Percentiles rank a stretch among this genome's conserved stretches.
Evolutionary conservation across 2,329 filamentous ascomycete genomes (phyloP).

Genomic region (Ophiostoma angusticollis): DNA sequence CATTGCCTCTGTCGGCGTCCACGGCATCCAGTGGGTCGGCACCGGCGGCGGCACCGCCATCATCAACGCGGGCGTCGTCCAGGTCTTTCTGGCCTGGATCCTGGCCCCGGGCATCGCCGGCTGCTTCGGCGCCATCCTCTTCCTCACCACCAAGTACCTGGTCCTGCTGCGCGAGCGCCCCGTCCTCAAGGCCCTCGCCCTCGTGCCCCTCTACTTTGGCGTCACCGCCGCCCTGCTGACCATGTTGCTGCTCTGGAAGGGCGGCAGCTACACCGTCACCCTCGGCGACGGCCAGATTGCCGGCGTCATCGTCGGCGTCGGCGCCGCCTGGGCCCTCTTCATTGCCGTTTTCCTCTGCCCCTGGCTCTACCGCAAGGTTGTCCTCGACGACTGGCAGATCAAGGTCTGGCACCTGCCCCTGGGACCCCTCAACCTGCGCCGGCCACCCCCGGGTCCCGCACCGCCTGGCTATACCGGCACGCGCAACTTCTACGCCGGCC

Average conservation of each 20-base stretch:
- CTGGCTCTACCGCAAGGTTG: conserved; percentile 44
- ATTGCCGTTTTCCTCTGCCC: conserved; percentile 42
- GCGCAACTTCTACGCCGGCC: conserved; percentile 43
- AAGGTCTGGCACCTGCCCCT: conserved; percentile 39
- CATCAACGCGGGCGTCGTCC: conserved; percentile 38
- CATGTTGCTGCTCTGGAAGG: conserved; percentile 50
- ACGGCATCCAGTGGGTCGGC: conserved; percentile 41
- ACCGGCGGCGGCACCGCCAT: conserved; percentile 23
- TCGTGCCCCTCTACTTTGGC: conserved; percentile 44
- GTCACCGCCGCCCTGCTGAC: conserved; percentile 40
- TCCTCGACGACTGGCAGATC: conserved; percentile 49
- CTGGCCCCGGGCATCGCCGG: conserved; percentile 45
- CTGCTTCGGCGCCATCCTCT: conserved; percentile 39
- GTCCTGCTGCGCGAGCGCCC: conserved; percentile 42
- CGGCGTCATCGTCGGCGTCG: conserved; percentile 41
- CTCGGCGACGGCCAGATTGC: conserved; percentile 36
- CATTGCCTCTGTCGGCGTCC: conserved; percentile 38
- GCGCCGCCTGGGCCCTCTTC: conserved; percentile 35
- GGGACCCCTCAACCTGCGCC: conserved; percentile 39
- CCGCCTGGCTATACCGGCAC: conserved; percentile 31
- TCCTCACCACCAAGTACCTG: conserved; percentile 42
- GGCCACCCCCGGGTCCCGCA: conserved; percentile 26
- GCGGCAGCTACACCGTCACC: conserved; percentile 31
- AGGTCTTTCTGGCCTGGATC: conserved; percentile 48
- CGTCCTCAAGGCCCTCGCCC: conserved; percentile 36